Evolutionary conservation across 2,329 filamentous ascomycete genomes (phyloP).

Genomic region (Claviceps sp.): DNA sequence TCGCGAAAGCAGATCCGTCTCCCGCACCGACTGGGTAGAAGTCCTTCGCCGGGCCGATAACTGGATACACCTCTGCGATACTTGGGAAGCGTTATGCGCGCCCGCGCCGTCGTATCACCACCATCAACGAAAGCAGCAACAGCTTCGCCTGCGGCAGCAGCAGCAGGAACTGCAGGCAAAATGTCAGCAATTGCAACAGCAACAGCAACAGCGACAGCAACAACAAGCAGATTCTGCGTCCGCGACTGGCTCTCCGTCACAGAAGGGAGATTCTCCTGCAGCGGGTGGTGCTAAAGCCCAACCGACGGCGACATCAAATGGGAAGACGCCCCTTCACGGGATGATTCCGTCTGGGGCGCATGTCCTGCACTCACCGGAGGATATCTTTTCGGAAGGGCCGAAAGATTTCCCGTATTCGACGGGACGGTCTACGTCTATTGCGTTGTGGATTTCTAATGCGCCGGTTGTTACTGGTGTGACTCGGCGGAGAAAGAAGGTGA

Average conservation of each 20-base stretch:
- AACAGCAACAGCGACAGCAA: not conserved
- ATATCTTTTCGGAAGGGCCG: constrained; percentile 26
- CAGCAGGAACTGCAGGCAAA: not conserved
- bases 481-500: constrained; percentile 25
- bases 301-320: constrained; percentile 3
- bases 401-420: constrained; percentile 59
- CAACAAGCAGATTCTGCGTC: not conserved
- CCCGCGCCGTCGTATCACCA: constrained; percentile 17
- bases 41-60: constrained; percentile 50
- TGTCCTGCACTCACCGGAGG: not conserved
- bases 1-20: constrained; percentile 55
- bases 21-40: constrained; percentile 70
- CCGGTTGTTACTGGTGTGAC: constrained; percentile 24
- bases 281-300: constrained; percentile 2
- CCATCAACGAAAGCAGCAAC: not conserved
- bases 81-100: constrained; percentile 60
- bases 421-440: constrained; percentile 54
- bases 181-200: not conserved
- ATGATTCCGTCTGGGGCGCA: too few relatives aligned
- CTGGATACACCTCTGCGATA: constrained; percentile 50
- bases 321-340: too few relatives aligned
- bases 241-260: not conserved
- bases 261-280: constrained; percentile 20
- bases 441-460: constrained; percentile 54
- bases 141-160: not conserved